Percentiles rank a stretch among this genome's conserved stretches.
These are phyloP conservation scores for Alternaria ethzedia DNA, from an alignment of 2,329 filamentous ascomycete genomes.

Conservation along the genomic window DNA sequence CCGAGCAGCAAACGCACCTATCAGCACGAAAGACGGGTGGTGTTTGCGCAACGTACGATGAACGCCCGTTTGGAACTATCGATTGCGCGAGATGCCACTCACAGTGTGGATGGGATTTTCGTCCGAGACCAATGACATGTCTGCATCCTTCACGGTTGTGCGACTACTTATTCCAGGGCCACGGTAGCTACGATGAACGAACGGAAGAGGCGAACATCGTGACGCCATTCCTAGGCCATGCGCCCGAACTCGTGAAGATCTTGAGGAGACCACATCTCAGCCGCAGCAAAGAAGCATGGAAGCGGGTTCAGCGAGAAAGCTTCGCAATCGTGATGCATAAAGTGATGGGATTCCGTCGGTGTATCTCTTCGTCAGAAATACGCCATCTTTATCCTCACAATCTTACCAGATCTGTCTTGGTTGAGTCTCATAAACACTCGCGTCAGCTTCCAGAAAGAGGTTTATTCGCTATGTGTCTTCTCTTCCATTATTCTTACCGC, in stretches of 20 bases:
- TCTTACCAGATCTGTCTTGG: neutral
- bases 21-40: neutral
- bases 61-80: neutral
- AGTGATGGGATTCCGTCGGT: neutral
- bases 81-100: neutral
- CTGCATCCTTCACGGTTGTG: neutral
- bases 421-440: neutral
- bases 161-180: neutral
- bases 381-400: neutral
- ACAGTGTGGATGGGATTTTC: neutral
- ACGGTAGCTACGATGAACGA: neutral
- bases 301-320: neutral
- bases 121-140: neutral
- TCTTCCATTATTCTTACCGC: slow-evolving; percentile 22
- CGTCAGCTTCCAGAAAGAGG: neutral
- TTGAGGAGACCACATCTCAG: neutral
- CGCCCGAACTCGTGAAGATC: neutral
- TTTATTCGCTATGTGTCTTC: slow-evolving; percentile 20
- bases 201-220: neutral
- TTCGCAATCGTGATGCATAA: neutral
- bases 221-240: neutral
- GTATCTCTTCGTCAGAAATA: neutral
- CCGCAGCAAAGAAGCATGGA: neutral
- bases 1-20: neutral
- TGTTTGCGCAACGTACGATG: neutral